Evolutionary conservation across 2,329 filamentous ascomycete species (phyloP), one percentile per base, ranked within the genome.

Genomic region (Raffaelea deltoideospora): DNA sequence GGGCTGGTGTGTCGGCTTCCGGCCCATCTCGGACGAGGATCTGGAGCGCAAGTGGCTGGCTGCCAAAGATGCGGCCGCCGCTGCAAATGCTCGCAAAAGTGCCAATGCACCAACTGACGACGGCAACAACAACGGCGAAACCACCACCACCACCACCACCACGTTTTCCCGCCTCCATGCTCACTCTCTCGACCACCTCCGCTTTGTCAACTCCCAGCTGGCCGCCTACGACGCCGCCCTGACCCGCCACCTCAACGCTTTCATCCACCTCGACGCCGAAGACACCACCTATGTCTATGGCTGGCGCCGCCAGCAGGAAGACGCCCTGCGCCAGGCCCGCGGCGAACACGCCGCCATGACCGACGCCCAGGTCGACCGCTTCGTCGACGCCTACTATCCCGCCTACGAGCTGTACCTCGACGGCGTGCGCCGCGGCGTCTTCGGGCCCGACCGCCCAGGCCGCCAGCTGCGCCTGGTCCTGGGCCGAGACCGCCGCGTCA

Each of bases 1-100:
- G 55, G 86, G 87, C 15, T 94, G 86, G 87, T 90, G 80, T 54
- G 75, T 93, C 11, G 87, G 85, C 3, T 94, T 94, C 58, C 73
- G 76, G 6, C 56, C 79, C 1, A 55, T 87, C 11, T 48, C 59
- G 22, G 55, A 65, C 1, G 52, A 59, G n/a, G 63, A 58, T 5
- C 53, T 72, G 4, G 63, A 65, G 21, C 53, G 74, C 4, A 65
- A 65, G 46, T 60, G 63, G 50, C 10, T 6, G 11, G 35, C 31
- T 9, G 28, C 69, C 65, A 54, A 57, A 61, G 30, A 40, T 1
- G 22, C 32, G 8, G 14, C 58, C 57, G 18, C 37, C 10, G 28
- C 19, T 15, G 27, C 28, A 52, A 53, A 72, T 53, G 24, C 62
- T 64, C 32, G 46, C 18, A 31, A 15, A 15, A 17, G 24, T 3